Base-by-base conservation (phyloP, 176 grass and related monocot genomes). In the Tuctoria greenei region DNA sequence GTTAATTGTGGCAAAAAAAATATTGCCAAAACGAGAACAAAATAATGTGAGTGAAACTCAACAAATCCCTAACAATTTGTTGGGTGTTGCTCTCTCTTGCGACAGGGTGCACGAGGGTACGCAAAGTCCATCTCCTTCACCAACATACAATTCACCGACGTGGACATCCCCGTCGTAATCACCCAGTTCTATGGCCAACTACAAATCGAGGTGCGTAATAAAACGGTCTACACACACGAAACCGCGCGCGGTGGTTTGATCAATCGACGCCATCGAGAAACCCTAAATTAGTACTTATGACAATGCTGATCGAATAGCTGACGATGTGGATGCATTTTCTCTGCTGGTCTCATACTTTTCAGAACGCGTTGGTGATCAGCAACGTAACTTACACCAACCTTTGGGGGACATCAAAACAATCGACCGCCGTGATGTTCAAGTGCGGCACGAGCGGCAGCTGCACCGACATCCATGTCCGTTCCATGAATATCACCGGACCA, bases 21-120 rank as follows among this genome's bases (percentile, higher is more conserved):
- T n/a, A 31, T 31, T 3, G 31, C 3, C 3, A 31, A 3, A 31
- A 31, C 31, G 2, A 31, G 31, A 31, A 31, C 2, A 31, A 31
- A 31, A 31, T 31, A 31, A 31, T 31, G 31, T 31, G 31, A 31
- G 31, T 31, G 31, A 3, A 31, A 31, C 31, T 31, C 31, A 45
- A 76, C 31, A 45, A 76, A 63, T 64, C 34, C 6, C 4, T 5
- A 21, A 6, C 17, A 1, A 4, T 47, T 47, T 16, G 31, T 2
- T 47, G 2, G 16, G 4, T 47, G 14, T 13, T 47, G 4, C 16
- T 16, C 14, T 47, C 16, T 13, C 45, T 10, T 4, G 11, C 43
- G 31, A 3, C 44, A 84, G 75, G 83, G 83, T 61, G 82, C 50
- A 4, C 17, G 52, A n/a, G 87, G 77, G 5, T 85, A 81, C 82